Base-by-base conservation (phyloP, 2,329 filamentous ascomycete species). In the Peltaster fructicola region DNA sequence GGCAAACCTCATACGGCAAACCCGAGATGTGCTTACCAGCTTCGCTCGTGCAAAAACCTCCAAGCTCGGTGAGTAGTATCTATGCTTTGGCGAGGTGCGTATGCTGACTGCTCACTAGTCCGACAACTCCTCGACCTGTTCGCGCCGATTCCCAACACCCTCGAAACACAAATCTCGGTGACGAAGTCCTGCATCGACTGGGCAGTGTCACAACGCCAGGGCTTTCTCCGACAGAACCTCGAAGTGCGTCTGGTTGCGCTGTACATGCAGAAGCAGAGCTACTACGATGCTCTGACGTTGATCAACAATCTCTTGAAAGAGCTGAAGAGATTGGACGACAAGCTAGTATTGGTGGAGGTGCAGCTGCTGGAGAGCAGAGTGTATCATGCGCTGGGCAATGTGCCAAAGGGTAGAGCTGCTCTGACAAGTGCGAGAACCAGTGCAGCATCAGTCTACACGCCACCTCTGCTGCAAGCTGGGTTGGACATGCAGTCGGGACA, bases 131-230 rank as follows among this genome's bases (percentile, higher is more conserved):
- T 98, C 52, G 88, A 98, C 54, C 73, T 93, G 52, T 88, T 95
- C 63, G 72, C 78, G 44, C 69, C 77, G 45, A 93, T 95, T 43
- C 88, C 90, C 45, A 77, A 93, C 57, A 88, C 81, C 42, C 77
- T 77, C 61, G 88, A 98, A 51, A 79, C 75, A 49, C 88, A 98
- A 60, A 82, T 92, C 52, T 61, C 73, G 51, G 81, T 93, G 44
- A 98, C 88, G 47, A 92, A 92, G 58, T 92, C 88, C 57, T 95
- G 82, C 61, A 98, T 98, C 71, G 85, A 95, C 59, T 98, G 88
- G 88, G 88, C 88, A 23, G 80, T 85, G 27, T 78, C 80, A 25
- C 82, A 95, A 61, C 78, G 84, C 43, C 77, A 88, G 48, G 80
- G 81, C 32, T 98, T 98, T 65, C 70, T 98, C 41, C 82, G 88